These are phyloP conservation scores for Mycena vulgaris DNA, from an alignment of 768 basidiomycete species.

Conservation along the genomic window DNA sequence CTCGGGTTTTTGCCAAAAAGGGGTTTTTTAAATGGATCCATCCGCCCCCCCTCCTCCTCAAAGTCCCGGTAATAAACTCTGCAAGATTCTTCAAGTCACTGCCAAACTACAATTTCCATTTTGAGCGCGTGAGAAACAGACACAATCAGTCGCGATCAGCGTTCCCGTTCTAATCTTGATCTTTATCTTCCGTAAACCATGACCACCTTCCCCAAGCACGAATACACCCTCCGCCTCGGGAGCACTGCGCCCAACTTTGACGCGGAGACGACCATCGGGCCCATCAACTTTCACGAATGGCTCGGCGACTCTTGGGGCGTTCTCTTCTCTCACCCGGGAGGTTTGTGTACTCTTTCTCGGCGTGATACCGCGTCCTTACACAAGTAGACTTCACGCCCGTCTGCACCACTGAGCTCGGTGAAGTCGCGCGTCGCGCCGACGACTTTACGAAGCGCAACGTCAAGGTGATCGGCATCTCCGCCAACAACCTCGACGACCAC, in stretches of 20 bases:
- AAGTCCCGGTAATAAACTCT: too few relatives aligned
- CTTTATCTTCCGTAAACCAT: conserved; percentile 46
- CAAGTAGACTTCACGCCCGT: conserved; percentile 85
- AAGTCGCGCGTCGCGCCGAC: conserved; percentile 88
- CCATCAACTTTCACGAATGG: conserved; percentile 95
- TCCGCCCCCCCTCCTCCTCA: too few relatives aligned
- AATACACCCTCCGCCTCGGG: conserved; percentile 80
- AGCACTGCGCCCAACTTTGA: conserved; percentile 92
- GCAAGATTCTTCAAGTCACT: too few relatives aligned
- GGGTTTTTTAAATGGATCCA: too few relatives aligned
- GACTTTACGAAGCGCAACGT: conserved; percentile 93
- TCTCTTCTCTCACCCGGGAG: conserved; percentile 94
- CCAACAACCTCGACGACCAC: conserved; percentile 91
- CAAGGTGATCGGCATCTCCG: conserved; percentile 94
- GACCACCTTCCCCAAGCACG: conserved; percentile 47
- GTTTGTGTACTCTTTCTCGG: neutral
- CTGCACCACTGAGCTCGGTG: conserved; percentile 97
- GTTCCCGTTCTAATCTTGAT: too few relatives aligned
- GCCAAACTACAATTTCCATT: too few relatives aligned
- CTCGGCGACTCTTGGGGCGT: conserved; percentile 91
- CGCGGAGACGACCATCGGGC: conserved; percentile 89
- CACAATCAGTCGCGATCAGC: too few relatives aligned
- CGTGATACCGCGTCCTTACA: neutral
- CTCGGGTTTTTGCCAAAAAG: too few relatives aligned
- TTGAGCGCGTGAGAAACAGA: too few relatives aligned